phyloP scores from a whole-genome alignment of 441 rosid species.

The Syzygium syzygioides region DNA sequence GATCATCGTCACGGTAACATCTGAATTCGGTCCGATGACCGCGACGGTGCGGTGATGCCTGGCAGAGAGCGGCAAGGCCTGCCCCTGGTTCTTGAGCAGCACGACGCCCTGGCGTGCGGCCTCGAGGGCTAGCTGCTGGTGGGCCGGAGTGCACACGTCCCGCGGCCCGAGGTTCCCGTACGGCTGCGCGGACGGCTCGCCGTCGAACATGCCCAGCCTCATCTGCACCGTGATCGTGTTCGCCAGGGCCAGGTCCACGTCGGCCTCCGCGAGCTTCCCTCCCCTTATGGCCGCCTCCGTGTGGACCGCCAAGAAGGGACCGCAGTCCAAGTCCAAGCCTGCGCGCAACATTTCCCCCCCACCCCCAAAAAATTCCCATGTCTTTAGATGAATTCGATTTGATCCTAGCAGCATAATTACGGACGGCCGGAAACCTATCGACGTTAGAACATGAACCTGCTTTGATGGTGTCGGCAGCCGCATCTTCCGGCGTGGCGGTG shows the following conservation, averaged over 20 bases:
- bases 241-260: slow-evolving; percentile 52
- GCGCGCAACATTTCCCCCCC: background rate
- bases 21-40: slow-evolving; percentile 71
- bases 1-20: slow-evolving; percentile 59
- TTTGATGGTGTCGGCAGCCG: slow-evolving; percentile 60
- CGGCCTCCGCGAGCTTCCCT: slow-evolving; percentile 32
- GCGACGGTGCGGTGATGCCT: slow-evolving; percentile 43
- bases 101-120: slow-evolving; percentile 79
- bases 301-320: slow-evolving; percentile 74
- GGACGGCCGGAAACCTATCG: background rate
- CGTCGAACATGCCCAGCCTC: slow-evolving; percentile 76
- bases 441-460: slow-evolving; percentile 32
- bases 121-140: slow-evolving; percentile 49
- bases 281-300: slow-evolving; percentile 55
- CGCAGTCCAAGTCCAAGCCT: slow-evolving; percentile 70
- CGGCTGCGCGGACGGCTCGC: slow-evolving; percentile 42
- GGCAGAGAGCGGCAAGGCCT: slow-evolving; percentile 38
- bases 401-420: background rate
- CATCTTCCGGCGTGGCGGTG: slow-evolving; percentile 53
- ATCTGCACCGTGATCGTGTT: slow-evolving; percentile 59
- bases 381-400: background rate
- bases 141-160: slow-evolving; percentile 53
- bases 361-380: background rate
- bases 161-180: slow-evolving; percentile 57
- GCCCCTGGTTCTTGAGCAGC: slow-evolving; percentile 36